A percentile compares a stretch with the other conserved stretches of the same genome.
These are phyloP conservation scores for Gracilaria domingensis DNA, from an alignment of 23 red algal species.

Conservation along the genomic window DNA sequence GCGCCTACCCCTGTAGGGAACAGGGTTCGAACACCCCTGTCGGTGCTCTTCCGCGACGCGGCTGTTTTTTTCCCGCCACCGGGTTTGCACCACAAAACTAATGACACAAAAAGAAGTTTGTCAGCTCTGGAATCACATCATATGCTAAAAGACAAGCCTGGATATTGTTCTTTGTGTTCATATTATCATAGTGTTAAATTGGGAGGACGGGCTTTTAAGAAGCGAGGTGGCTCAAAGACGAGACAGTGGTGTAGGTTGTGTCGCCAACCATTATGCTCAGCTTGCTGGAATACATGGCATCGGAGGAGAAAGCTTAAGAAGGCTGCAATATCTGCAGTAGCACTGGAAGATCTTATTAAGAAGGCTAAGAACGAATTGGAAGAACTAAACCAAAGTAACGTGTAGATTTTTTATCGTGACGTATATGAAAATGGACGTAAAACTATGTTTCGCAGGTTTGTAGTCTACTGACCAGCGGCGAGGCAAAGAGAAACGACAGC, in stretches of 20 bases:
- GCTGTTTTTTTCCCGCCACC: too few species aligned
- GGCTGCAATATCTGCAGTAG: constrained; percentile 18
- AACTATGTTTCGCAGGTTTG: too few species aligned
- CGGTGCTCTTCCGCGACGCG: too few species aligned
- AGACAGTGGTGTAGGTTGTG: constrained; percentile 29
- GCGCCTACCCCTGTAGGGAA: too few species aligned
- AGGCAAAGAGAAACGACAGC: too few species aligned
- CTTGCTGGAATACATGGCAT: too few species aligned
- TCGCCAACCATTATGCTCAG: constrained; percentile 13
- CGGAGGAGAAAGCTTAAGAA: not conserved
- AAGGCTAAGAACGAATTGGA: not conserved
- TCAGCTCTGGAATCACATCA: not conserved
- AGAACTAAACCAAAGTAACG: too few species aligned
- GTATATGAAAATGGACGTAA: too few species aligned
- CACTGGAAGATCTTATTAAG: constrained; percentile 29
- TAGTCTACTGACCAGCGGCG: too few species aligned
- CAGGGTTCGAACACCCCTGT: too few species aligned
- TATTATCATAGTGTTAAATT: not conserved
- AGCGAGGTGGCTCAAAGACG: constrained; percentile 12
- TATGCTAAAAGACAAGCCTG: not conserved
- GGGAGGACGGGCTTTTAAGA: not conserved
- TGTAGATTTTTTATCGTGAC: too few species aligned
- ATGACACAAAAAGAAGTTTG: not conserved
- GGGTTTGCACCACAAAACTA: too few species aligned
- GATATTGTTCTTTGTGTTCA: constrained; percentile 6